These are phyloP conservation scores for Aspergillus quadrilineatus DNA, from an alignment of 2,329 filamentous ascomycete genomes.

Conservation along the genomic window DNA sequence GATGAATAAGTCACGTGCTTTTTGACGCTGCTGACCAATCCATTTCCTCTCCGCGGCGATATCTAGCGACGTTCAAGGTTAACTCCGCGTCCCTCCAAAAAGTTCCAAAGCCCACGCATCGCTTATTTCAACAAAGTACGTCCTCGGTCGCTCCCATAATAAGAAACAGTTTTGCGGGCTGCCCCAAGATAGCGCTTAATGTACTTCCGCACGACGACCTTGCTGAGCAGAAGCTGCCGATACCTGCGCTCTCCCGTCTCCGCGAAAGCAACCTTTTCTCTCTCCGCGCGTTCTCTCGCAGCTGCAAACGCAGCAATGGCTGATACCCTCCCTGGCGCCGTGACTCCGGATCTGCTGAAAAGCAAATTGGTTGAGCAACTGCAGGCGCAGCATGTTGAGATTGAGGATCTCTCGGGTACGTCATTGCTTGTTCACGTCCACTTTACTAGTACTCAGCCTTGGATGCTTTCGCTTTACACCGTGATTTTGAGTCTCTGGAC, in stretches of 20 bases:
- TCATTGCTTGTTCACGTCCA: not conserved
- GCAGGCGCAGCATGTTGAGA: constrained; percentile 75
- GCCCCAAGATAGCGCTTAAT: constrained; percentile 28
- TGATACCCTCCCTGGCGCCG: constrained; percentile 51
- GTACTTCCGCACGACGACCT: constrained; percentile 38
- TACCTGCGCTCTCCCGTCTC: constrained; percentile 33
- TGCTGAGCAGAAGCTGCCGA: constrained; percentile 42
- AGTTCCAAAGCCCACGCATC: not conserved
- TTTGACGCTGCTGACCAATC: constrained; percentile 2
- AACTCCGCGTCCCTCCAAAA: constrained; percentile 1
- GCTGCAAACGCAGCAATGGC: constrained; percentile 43
- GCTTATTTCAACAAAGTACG: not conserved
- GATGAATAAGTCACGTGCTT: not conserved
- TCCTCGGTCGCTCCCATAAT: not conserved
- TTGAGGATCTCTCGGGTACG: constrained; percentile 88
- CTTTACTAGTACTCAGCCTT: not conserved
- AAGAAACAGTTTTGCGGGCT: not conserved
- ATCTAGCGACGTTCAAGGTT: not conserved
- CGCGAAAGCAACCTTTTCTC: constrained; percentile 32
- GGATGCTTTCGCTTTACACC: not conserved
- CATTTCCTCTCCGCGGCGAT: not conserved
- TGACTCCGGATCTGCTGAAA: constrained; percentile 72
- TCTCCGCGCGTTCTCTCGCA: constrained; percentile 35
- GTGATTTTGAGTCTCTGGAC: not conserved
- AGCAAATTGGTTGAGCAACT: constrained; percentile 68